These are phyloP conservation scores for Priceomyces melissophilus DNA, from an alignment of 805 yeast species.

Conservation along the genomic window DNA sequence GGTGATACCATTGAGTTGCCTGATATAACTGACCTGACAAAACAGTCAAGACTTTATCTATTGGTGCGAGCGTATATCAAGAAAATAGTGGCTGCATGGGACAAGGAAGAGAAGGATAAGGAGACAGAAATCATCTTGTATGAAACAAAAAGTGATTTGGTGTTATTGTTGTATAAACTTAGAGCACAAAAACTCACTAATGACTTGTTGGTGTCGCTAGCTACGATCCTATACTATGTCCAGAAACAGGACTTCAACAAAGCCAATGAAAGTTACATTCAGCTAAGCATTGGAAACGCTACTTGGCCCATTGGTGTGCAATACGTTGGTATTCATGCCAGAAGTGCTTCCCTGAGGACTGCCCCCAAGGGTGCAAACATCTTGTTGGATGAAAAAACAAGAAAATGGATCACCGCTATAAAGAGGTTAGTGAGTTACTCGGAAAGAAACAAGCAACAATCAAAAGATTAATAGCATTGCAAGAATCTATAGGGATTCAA, in stretches of 20 bases:
- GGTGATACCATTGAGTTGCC: slow-evolving; percentile 14
- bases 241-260: slow-evolving; percentile 48
- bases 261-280: slow-evolving; percentile 69
- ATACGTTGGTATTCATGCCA: slow-evolving; percentile 73
- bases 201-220: slow-evolving; percentile 50
- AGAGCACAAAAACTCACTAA: slow-evolving; percentile 35
- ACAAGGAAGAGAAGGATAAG: slow-evolving; percentile 13
- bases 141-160: slow-evolving; percentile 46
- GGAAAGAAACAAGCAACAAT: slow-evolving; percentile 20
- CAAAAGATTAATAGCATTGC: too few relatives aligned
- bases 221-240: slow-evolving; percentile 58
- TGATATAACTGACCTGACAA: slow-evolving; percentile 27
- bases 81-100: slow-evolving; percentile 44
- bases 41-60: slow-evolving; percentile 25
- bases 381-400: slow-evolving; percentile 71
- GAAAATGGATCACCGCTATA: slow-evolving; percentile 72
- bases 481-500: too few relatives aligned
- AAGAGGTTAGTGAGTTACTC: slow-evolving; percentile 67
- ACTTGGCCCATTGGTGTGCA: slow-evolving; percentile 92
- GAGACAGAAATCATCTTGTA: slow-evolving; percentile 13
- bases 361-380: slow-evolving; percentile 62
- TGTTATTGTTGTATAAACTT: slow-evolving; percentile 44
- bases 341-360: slow-evolving; percentile 60
- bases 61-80: slow-evolving; percentile 50
- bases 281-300: slow-evolving; percentile 78